Conservation (phyloP, 306 rosid species). For the Cicer cuneatum region DNA sequence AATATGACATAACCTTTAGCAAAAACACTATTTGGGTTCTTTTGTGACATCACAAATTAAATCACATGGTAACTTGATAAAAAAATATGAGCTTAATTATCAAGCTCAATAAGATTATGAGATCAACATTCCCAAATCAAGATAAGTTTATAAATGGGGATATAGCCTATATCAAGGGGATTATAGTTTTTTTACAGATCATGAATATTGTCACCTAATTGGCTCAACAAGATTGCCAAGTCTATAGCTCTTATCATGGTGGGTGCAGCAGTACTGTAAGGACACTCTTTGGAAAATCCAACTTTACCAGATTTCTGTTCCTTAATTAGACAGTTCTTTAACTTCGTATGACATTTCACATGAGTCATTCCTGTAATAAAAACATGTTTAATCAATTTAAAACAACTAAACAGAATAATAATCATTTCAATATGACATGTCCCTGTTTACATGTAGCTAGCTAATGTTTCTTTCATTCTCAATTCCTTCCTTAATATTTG, state of each 20-base stretch:
- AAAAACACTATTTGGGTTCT: neutral
- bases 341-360: slow-evolving; percentile 70
- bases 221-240: slow-evolving; percentile 76
- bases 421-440: neutral
- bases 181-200: neutral
- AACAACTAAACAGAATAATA: slow-evolving; percentile 2
- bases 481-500: neutral
- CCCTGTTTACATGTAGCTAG: neutral
- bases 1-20: neutral
- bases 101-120: slow-evolving; percentile 29
- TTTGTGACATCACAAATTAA: neutral
- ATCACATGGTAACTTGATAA: neutral
- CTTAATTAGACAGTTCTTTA: slow-evolving; percentile 67
- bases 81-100: neutral
- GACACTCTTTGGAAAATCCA: slow-evolving; percentile 76
- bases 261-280: slow-evolving; percentile 59
- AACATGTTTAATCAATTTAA: slow-evolving; percentile 14
- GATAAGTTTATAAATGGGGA: neutral
- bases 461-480: neutral
- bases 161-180: neutral
- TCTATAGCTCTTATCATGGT: slow-evolving; percentile 90
- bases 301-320: slow-evolving; percentile 66
- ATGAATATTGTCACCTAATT: slow-evolving; percentile 46
- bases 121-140: slow-evolving; percentile 21
- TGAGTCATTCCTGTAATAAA: slow-evolving; percentile 61